Evolutionary conservation across 2,329 filamentous ascomycete species (phyloP).

Genomic region (Scolecobasidium constrictum): DNA sequence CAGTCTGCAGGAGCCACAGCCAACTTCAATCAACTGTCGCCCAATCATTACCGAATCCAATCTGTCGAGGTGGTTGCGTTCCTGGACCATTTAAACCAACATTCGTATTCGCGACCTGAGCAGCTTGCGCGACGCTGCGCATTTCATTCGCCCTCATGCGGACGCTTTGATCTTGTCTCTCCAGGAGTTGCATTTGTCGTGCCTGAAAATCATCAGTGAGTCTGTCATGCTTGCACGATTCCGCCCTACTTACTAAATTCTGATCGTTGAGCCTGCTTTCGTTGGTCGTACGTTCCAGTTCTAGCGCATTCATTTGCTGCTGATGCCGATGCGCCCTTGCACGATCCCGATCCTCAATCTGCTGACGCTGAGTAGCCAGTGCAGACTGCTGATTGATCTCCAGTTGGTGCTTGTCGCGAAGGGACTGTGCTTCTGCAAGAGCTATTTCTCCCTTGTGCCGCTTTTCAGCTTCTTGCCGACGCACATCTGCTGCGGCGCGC

Average conservation of each 20-base stretch:
- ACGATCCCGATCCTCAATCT: slow-evolving; percentile 6
- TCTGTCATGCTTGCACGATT: not conserved
- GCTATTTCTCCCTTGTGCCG: not conserved
- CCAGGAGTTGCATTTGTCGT: not conserved
- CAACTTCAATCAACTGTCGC: slow-evolving; percentile 8
- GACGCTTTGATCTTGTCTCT: slow-evolving; percentile 7
- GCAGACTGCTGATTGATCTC: not conserved
- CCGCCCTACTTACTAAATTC: not conserved
- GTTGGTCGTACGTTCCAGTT: slow-evolving; percentile 1
- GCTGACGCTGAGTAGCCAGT: slow-evolving; percentile 1
- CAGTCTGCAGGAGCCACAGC: no score
- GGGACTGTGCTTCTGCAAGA: not conserved
- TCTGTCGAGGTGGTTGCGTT: slow-evolving; percentile 1
- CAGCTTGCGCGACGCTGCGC: slow-evolving; percentile 1
- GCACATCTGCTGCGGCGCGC: not conserved
- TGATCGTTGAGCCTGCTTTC: slow-evolving; percentile 3
- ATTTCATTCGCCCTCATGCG: slow-evolving; percentile 4
- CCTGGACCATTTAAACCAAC: not conserved
- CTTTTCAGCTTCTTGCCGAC: slow-evolving; percentile 3
- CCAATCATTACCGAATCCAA: slow-evolving; percentile 5
- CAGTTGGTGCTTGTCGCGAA: slow-evolving; percentile 3
- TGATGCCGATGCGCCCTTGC: not conserved
- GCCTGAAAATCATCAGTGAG: not conserved
- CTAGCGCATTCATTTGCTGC: slow-evolving; percentile 5
- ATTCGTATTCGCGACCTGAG: not conserved